A percentile compares a stretch with the other conserved stretches of the same genome.
Conservation (phyloP, 257 asterid species). For the Solanum bulbocastanum region DNA sequence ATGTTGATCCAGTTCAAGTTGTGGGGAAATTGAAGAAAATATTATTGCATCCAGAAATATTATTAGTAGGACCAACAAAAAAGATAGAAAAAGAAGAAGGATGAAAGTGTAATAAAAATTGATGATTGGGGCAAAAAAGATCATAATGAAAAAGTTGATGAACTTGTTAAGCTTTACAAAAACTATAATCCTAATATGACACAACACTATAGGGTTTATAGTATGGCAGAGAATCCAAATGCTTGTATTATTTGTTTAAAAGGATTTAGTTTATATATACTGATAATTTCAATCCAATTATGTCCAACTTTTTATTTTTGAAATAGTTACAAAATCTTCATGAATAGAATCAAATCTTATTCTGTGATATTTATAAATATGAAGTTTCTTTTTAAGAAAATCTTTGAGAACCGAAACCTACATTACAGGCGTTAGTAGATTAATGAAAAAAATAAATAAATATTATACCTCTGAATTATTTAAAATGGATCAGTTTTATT, state of each 20-base stretch:
- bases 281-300: too few relatives aligned
- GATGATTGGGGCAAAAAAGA: not conserved
- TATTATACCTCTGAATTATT: too few relatives aligned
- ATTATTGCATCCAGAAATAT: conserved; percentile 9
- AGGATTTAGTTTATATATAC: not conserved
- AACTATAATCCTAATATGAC: conserved; percentile 1
- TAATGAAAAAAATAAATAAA: too few relatives aligned
- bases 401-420: too few relatives aligned
- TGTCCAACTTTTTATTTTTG: too few relatives aligned
- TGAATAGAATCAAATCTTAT: too few relatives aligned
- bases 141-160: conserved; percentile 1
- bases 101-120: not conserved
- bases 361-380: too few relatives aligned
- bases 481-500: too few relatives aligned
- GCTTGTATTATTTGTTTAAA: conserved; percentile 21
- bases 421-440: not conserved
- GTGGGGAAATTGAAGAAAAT: conserved; percentile 12
- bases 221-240: conserved; percentile 19
- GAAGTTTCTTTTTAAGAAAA: too few relatives aligned
- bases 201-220: not conserved
- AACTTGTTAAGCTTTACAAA: conserved; percentile 4
- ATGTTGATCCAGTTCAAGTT: conserved; percentile 14
- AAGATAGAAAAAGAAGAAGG: conserved; percentile 10
- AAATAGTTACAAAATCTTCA: not conserved
- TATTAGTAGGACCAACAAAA: conserved; percentile 19